Base-by-base conservation (phyloP, 1,139 yeast species). In the Kodamaea alishanica region DNA sequence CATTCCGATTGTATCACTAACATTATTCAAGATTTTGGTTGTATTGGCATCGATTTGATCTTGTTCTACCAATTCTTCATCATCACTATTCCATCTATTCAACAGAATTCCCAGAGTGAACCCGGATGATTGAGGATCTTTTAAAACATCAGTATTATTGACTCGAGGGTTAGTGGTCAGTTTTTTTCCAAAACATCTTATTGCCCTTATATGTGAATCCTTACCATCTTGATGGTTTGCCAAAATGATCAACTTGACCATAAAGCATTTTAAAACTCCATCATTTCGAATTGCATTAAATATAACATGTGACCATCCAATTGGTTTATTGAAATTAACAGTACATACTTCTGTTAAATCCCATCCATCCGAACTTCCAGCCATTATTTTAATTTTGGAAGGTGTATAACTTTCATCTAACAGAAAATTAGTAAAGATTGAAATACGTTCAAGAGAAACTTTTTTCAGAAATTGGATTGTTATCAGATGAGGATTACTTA, bases 181-280 rank as follows among this genome's bases (percentile, higher is more conserved):
- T 41, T 66, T 67, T 44, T 61, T 66, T 4, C 73, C 73, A 51
- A 64, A 67, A 42, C 73, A 84, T 55, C 60, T 77, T 70, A 92
- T 70, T 0, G 92, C 85, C 38, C 98, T 62, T 6, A 94, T 70
- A 58, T 89, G 97, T 2, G 96, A 84, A 60, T 94, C 99, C 56
- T 92, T 92, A 33, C 99, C 99, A 56, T 88, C 92, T 56, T 90
- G 97, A 54, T 89, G 97, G 55, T 92, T 94, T 1, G 88, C 77
- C 24, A 81, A 66, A 23, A 94, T 74, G n/a, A 76, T 64, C 24
- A 94, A 56, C 46, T 88, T 78, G 6, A 92, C 63, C 51, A 83
- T 70, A 51, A 84, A 87, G 43, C 96, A 81, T 50, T 85, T 83
- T 40, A 90, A 63, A 0, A 82, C 76, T 1, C 77, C 80, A 48